Conservation (phyloP, 352 stramenopile species). For the Elongisporangium undulatum region DNA sequence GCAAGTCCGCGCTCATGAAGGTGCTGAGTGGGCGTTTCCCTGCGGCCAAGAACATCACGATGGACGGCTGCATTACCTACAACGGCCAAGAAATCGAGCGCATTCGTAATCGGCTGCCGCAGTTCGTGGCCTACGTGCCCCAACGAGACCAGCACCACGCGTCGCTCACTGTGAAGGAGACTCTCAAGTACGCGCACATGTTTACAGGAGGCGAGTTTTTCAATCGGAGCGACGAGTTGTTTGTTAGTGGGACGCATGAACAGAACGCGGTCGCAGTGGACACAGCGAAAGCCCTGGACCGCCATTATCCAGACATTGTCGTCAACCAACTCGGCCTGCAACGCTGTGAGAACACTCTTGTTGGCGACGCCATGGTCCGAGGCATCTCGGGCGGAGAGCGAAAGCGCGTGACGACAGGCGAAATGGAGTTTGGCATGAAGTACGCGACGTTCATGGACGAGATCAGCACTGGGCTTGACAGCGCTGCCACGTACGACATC, state of each 20-base stretch:
- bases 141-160: slow-evolving; percentile 17
- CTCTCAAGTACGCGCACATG: slow-evolving; percentile 22
- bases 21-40: slow-evolving; percentile 9
- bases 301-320: slow-evolving; percentile 26
- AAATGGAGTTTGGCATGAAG: slow-evolving; percentile 81
- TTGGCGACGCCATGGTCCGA: slow-evolving; percentile 42
- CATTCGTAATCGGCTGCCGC: slow-evolving; percentile 7
- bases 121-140: slow-evolving; percentile 12
- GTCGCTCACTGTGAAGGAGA: slow-evolving; percentile 21
- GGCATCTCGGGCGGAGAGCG: slow-evolving; percentile 76
- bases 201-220: slow-evolving; percentile 10
- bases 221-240: not conserved
- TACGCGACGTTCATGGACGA: slow-evolving; percentile 76
- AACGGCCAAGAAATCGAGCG: slow-evolving; percentile 6
- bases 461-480: slow-evolving; percentile 64
- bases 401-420: slow-evolving; percentile 85
- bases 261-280: not conserved
- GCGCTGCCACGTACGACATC: slow-evolving; percentile 50
- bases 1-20: slow-evolving; percentile 24
- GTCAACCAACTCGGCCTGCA: slow-evolving; percentile 24
- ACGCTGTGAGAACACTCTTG: slow-evolving; percentile 41
- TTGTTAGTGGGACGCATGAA: not conserved
- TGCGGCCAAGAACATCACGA: not conserved
- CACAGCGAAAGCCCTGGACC: slow-evolving; percentile 1
- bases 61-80: slow-evolving; percentile 11